Conservation (phyloP, 306 rosid species). For the Lathyrus sativus region DNA sequence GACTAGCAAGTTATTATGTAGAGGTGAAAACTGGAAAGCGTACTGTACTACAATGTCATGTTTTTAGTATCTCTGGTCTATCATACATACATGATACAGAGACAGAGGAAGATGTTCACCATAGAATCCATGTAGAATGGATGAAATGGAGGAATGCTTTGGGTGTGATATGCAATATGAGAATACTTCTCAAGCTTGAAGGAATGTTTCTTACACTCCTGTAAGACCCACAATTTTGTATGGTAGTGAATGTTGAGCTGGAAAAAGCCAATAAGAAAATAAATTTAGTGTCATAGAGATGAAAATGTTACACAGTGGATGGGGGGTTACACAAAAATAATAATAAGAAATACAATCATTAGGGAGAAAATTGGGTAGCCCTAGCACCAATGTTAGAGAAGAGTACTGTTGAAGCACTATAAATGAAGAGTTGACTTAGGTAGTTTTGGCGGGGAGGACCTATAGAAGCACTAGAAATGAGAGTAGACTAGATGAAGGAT, state of each 20-base stretch:
- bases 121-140: not conserved
- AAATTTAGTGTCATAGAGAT: not conserved
- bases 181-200: conserved; percentile 10
- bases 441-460: not conserved
- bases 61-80: conserved; percentile 10
- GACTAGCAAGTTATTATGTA: not conserved
- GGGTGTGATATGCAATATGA: not conserved
- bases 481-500: conserved; percentile 3
- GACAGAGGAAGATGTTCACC: not conserved
- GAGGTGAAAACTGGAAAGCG: not conserved
- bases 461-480: conserved; percentile 1
- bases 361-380: not conserved
- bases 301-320: not conserved
- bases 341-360: not conserved
- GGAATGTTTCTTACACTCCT: not conserved
- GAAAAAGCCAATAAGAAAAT: conserved; percentile 4
- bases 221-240: not conserved
- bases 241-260: conserved; percentile 1
- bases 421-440: not conserved
- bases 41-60: not conserved
- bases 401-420: not conserved
- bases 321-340: not conserved
- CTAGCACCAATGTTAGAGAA: not conserved
- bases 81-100: not conserved
- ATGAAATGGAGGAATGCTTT: conserved; percentile 10